Conservation (phyloP, 768 basidiomycete species). For the Leccinum ochraceum region DNA sequence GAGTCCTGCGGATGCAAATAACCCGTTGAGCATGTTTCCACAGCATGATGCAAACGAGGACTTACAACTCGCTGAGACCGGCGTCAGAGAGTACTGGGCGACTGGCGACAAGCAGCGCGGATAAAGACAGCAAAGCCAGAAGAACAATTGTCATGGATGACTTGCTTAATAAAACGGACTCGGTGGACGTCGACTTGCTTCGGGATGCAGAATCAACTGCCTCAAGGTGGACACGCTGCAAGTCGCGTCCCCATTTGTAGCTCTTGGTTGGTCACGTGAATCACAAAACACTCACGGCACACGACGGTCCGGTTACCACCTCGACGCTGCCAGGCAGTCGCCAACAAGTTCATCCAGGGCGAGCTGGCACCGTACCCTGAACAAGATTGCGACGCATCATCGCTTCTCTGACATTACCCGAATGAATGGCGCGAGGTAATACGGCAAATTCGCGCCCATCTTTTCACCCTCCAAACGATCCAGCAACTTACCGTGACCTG, state of each 20-base stretch:
- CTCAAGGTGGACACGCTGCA: slow-evolving; percentile 25
- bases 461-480: slow-evolving; percentile 69
- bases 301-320: slow-evolving; percentile 8
- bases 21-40: slow-evolving; percentile 16
- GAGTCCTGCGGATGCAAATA: slow-evolving; percentile 14
- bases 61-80: slow-evolving; percentile 31
- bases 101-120: slow-evolving; percentile 47
- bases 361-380: not conserved
- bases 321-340: not conserved
- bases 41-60: slow-evolving; percentile 15
- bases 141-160: slow-evolving; percentile 39
- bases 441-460: slow-evolving; percentile 32
- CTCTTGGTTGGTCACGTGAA: slow-evolving; percentile 23
- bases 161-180: slow-evolving; percentile 1
- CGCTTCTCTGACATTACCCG: not conserved
- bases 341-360: not conserved
- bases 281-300: slow-evolving; percentile 3
- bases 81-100: slow-evolving; percentile 37
- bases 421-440: slow-evolving; percentile 28
- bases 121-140: slow-evolving; percentile 40
- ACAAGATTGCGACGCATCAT: not conserved
- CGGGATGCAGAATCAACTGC: slow-evolving; percentile 23
- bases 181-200: slow-evolving; percentile 11
- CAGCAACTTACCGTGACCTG: slow-evolving; percentile 82
- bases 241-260: slow-evolving; percentile 28